Percentiles rank a stretch among this genome's conserved stretches.
Evolutionary conservation across 768 basidiomycete species (phyloP).

Genomic region (Favolaschia claudopus): DNA sequence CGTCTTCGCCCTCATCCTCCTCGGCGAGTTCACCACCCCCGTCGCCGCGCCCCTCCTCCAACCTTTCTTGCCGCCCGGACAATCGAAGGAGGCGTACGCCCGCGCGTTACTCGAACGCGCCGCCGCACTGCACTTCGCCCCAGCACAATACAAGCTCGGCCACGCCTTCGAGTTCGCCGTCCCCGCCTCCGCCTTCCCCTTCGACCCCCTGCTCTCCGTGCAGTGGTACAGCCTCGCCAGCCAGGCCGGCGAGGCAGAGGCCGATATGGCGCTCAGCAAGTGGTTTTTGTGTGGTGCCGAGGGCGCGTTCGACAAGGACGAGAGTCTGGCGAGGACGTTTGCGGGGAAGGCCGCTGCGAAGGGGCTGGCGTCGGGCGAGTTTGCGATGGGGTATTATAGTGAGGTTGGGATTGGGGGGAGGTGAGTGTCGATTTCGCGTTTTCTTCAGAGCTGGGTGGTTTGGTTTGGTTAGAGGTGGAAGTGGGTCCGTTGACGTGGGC

Average conservation of each 20-base stretch:
- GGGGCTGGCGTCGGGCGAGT: conserved; percentile 83
- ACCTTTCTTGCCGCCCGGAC: conserved; percentile 61
- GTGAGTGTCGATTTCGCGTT: conserved; percentile 27
- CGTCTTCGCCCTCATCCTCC: conserved; percentile 86
- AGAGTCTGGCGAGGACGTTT: conserved; percentile 84
- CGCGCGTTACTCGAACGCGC: conserved; percentile 82
- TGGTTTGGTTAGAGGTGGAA: too few species aligned
- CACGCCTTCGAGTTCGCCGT: conserved; percentile 92
- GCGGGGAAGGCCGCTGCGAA: conserved; percentile 86
- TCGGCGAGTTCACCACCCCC: conserved; percentile 79
- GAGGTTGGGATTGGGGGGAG: conserved; percentile 90
- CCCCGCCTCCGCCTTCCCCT: conserved; percentile 70
- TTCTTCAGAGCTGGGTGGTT: background rate
- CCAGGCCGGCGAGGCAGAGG: conserved; percentile 88
- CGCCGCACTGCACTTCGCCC: conserved; percentile 84
- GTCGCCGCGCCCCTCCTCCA: conserved; percentile 56
- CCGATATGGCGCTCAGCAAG: conserved; percentile 96
- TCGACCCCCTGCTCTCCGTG: conserved; percentile 88
- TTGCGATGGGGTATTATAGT: conserved; percentile 94
- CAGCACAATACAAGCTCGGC: conserved; percentile 92
- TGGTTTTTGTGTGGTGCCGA: conserved; percentile 91
- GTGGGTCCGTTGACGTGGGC: too few species aligned
- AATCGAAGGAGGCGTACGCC: conserved; percentile 64
- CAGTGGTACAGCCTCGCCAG: conserved; percentile 88
- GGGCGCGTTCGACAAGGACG: conserved; percentile 86